Evolutionary conservation across 139 green algal genomes (phyloP).

Genomic region (Zygnema circumcarinatum): DNA sequence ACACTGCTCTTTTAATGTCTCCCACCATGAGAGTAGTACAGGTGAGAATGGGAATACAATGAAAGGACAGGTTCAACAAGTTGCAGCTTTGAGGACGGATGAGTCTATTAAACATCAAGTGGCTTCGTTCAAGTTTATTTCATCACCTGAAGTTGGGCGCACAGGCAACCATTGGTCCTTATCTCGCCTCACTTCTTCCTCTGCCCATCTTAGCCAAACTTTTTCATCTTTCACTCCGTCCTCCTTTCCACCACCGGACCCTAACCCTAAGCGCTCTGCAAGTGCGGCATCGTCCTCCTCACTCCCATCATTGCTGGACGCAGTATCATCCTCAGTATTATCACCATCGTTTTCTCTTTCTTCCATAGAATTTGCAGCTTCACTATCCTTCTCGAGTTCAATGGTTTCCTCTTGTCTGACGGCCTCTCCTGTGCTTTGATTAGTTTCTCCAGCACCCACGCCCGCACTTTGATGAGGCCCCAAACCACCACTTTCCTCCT

Average conservation of each 20-base stretch:
- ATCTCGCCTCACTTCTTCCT: constrained; percentile 7
- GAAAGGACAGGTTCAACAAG: no score
- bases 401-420: not conserved
- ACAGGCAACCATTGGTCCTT: constrained; percentile 8
- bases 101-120: no score
- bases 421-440: not conserved
- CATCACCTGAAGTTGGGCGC: not conserved
- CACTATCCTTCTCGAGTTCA: not conserved
- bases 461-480: no score
- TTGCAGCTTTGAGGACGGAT: no score
- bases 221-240: not conserved
- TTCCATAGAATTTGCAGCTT: not conserved
- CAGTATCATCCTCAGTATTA: not conserved
- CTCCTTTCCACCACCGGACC: not conserved
- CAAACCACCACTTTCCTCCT: not conserved
- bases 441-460: not conserved
- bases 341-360: no score
- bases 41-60: no score
- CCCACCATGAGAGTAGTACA: no score
- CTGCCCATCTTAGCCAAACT: constrained; percentile 14
- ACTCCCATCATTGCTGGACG: not conserved
- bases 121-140: no score
- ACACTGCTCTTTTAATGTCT: no score
- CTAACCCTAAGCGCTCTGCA: not conserved
- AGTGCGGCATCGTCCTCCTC: constrained; percentile 14